Evolutionary conservation across 192 early-diverging fungal species (phyloP), one percentile per base, ranked within the genome.

Genomic region (Coemansia sp.): DNA sequence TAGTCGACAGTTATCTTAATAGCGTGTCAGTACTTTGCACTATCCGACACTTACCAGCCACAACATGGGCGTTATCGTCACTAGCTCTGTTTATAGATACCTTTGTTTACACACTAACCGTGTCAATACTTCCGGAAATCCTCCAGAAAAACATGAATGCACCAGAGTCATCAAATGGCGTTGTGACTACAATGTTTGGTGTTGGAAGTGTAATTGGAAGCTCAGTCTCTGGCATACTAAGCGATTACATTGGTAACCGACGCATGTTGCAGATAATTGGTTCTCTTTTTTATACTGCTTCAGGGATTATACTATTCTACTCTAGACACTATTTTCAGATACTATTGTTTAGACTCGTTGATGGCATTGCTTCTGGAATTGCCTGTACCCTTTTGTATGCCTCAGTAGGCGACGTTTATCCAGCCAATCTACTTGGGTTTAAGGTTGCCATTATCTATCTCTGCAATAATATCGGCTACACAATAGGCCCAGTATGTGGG

Each of bases 391-490:
- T 78, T 24, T 33, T 78, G n/a, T 78, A 69, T 54, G 67, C 75
- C 22, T 58, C 75, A 5, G 57, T 78, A 7, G 75, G 75, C 31
- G 75, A 78, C 42, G 75, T 78, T 20, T 78, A 66, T 32, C 66
- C 75, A 11, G 66, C 75, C 2, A 57, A 66, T 51, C 33, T 78
- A 33, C 63, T 78, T 21, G 70, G 70, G 25, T 72, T 78, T 56
- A 78, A 72, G 23, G 75, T 78, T 50, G 61, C 75, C 6, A 69
- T 78, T 30, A 51, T 78, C 11, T 64, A 54, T n/a, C 54, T 78
- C 42, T 63, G 55, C 66, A 78, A 78, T 70, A 72, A 72, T 62
- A 72, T 78, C 63, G 70, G 61, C 0, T 72, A 78, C 21, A 72
- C 75, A 20, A 78, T 68, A 21, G 75, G 75, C 2, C 75, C 75